Conservation (phyloP, 768 basidiomycete genomes). For the Naganishia antarctica region DNA sequence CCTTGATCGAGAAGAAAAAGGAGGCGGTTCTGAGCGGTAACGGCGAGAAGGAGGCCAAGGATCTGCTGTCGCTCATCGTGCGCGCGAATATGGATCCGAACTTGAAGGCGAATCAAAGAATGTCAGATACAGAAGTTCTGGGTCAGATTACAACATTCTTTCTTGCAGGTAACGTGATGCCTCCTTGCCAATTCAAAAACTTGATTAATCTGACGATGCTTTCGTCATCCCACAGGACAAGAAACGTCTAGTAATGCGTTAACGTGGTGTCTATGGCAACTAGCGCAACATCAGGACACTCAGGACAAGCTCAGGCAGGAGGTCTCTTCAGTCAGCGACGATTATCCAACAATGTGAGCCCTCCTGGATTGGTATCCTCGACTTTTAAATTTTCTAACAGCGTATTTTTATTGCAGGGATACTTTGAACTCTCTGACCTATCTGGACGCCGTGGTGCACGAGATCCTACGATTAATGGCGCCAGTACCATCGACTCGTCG, state of each 20-base stretch:
- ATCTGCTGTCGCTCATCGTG: constrained; percentile 74
- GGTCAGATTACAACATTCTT: constrained; percentile 83
- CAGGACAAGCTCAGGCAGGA: constrained; percentile 72
- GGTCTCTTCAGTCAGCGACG: constrained; percentile 52
- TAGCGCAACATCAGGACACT: constrained; percentile 63
- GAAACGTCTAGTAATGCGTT: constrained; percentile 77
- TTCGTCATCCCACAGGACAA: constrained; percentile 55
- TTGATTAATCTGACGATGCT: not conserved
- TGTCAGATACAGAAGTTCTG: constrained; percentile 82
- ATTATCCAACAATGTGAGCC: constrained; percentile 44
- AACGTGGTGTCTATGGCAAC: constrained; percentile 75
- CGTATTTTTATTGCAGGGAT: no score
- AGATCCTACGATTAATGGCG: constrained; percentile 36
- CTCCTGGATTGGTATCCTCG: not conserved
- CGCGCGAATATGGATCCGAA: constrained; percentile 69
- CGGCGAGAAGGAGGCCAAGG: constrained; percentile 57
- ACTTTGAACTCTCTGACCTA: constrained; percentile 62
- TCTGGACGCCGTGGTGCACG: constrained; percentile 64
- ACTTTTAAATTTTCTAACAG: no score
- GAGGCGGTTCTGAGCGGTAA: constrained; percentile 56
- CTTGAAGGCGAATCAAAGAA: constrained; percentile 57
- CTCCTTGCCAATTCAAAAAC: no score
- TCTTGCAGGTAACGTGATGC: constrained; percentile 56
- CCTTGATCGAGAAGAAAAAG: constrained; percentile 75
- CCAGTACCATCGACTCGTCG: constrained; percentile 43